Base-by-base conservation (phyloP, 805 yeast species). In the Saccharomycopsis schoenii region DNA sequence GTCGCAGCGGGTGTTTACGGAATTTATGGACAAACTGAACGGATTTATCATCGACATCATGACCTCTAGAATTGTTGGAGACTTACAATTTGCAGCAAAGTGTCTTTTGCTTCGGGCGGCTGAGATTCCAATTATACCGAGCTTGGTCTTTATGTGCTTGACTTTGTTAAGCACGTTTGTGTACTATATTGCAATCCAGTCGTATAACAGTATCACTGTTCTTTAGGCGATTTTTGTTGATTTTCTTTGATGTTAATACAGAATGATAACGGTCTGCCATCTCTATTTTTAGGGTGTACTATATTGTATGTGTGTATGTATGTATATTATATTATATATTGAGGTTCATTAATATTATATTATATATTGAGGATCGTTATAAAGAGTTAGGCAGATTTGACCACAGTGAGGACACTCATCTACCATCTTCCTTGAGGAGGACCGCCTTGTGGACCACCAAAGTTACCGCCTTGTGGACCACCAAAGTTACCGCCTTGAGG, bases 401-500 rank as follows among this genome's bases (percentile, higher is more conserved):
- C 3, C 4, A 3, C 12, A 37, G 4, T 37, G 41, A 4, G 12
- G 41, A 37, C 21, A 51, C 19, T 37, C 17, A 40, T 24, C 59
- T 57, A 62, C 62, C 62, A 62, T 59, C 62, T 55, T 34, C 59
- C 58, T 50, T 56, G 40, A 54, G n/a, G n/a, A n/a, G 37, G 21
- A 47, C 56, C 56, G 29, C 62, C 62, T 55, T 59, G 58, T 2
- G 4, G 34, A 21, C 52, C 52, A 21, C 34, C 34, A 15, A 57
- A 14, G 50, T 50, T 37, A 47, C 56, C 56, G 29, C 62, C 62
- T 55, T 59, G 58, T 2, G 4, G 34, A 21, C 52, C 52, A 21
- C 34, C 34, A 15, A 57, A 14, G 50, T 40, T 24, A 10, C 37
- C 54, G 10, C 50, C 42, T 51, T 58, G 47, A 21, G 4, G 34